A percentile compares a stretch with the other conserved stretches of the same genome.
Evolutionary conservation across 2,329 filamentous ascomycete genomes (phyloP).

Genomic region (Sporothrix pseudoabietina): DNA sequence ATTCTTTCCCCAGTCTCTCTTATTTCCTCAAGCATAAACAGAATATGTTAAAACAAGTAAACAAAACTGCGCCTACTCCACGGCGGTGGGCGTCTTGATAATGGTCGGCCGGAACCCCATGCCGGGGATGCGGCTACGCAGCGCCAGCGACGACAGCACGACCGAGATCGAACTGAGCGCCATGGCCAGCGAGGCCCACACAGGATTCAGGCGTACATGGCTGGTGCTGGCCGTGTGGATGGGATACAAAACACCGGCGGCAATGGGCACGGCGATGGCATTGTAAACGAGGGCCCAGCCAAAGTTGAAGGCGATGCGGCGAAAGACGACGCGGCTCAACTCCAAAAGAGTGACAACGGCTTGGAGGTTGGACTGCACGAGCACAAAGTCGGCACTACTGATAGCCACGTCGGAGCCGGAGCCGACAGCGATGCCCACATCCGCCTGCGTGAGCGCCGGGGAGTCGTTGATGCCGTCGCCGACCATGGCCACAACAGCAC

Average conservation of each 20-base stretch:
- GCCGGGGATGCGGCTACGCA: constrained; percentile 56
- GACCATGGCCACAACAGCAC: constrained; percentile 73
- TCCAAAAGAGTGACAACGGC: constrained; percentile 73
- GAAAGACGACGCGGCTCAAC: constrained; percentile 71
- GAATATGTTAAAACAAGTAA: background rate
- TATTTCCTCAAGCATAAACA: background rate
- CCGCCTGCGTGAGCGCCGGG: constrained; percentile 75
- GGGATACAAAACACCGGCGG: constrained; percentile 75
- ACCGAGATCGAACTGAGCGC: constrained; percentile 89
- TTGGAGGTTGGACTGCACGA: constrained; percentile 67
- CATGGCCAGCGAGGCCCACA: constrained; percentile 92
- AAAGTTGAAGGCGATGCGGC: constrained; percentile 82
- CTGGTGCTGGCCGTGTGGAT: constrained; percentile 49
- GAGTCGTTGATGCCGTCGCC: constrained; percentile 91
- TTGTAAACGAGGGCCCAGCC: constrained; percentile 85
- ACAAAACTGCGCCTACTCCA: background rate
- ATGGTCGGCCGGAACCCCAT: constrained; percentile 48
- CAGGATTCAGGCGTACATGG: constrained; percentile 70
- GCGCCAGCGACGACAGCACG: constrained; percentile 74
- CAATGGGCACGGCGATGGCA: constrained; percentile 72
- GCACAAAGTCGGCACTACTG: constrained; percentile 77
- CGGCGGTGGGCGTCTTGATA: constrained; percentile 13
- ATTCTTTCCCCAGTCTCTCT: too few relatives aligned
- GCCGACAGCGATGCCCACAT: constrained; percentile 82
- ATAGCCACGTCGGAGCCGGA: constrained; percentile 84